Evolutionary conservation across 2,329 filamentous ascomycete species (phyloP).

Genomic region (Ophidiomyces ophidiicola): DNA sequence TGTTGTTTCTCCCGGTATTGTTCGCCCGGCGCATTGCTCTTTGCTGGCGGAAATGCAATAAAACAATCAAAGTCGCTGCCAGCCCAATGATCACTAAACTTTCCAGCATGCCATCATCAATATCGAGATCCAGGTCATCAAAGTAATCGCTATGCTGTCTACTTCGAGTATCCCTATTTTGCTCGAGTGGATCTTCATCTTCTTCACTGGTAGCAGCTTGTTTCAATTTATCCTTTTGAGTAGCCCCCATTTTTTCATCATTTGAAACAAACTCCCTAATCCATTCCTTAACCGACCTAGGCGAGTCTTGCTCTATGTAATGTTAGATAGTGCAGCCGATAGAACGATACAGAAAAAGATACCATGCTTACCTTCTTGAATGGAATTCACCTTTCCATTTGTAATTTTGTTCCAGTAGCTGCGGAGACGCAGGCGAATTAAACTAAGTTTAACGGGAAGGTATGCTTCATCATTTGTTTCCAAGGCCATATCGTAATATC

Average conservation of each 20-base stretch:
- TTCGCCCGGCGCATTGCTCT: constrained; percentile 43
- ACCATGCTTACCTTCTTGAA: constrained; percentile 80
- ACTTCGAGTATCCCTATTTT: constrained; percentile 13
- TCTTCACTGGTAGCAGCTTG: constrained; percentile 39
- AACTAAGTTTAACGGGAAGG: constrained; percentile 74
- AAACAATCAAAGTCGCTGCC: constrained; percentile 57
- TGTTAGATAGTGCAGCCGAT: background rate
- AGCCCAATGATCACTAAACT: constrained; percentile 72
- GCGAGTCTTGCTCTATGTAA: constrained; percentile 50
- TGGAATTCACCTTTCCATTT: constrained; percentile 80
- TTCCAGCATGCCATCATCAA: constrained; percentile 71
- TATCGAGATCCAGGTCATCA: constrained; percentile 49
- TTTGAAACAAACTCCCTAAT: constrained; percentile 69
- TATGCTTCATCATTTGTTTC: constrained; percentile 91
- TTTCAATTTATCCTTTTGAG: constrained; percentile 45
- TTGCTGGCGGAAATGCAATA: constrained; percentile 71
- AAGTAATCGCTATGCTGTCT: constrained; percentile 41
- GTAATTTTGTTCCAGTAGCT: constrained; percentile 94
- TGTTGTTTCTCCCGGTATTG: constrained; percentile 7
- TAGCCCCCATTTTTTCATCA: constrained; percentile 51
- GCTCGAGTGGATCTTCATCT: constrained; percentile 8
- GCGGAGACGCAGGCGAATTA: constrained; percentile 70
- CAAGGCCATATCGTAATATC: constrained; percentile 86
- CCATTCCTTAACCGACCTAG: constrained; percentile 76
- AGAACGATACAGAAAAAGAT: constrained; percentile 27